Evolutionary conservation across 371 early-diverging fungal species (phyloP), one percentile per base, ranked within the genome.

Genomic region (Nematocida minor): DNA sequence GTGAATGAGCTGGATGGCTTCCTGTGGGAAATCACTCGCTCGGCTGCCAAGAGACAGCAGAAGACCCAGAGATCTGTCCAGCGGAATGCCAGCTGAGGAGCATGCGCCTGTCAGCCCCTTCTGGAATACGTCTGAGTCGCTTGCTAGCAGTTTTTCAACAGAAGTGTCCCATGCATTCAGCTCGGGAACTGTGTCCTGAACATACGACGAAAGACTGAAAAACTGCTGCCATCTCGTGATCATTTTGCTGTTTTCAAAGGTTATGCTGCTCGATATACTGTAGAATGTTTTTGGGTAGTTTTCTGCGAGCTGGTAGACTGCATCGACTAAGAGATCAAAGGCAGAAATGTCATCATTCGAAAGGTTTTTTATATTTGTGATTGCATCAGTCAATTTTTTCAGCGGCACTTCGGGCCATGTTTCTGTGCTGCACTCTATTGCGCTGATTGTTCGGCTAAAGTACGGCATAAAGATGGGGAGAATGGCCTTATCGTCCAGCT

Each of bases 161-260:
- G 51, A 41, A 20, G 0, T 16, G 7, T 32, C 38, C 77, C 77
- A 74, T 14, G 42, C 14, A n/a, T 66, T 46, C 36, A 34, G 11
- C 4, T 74, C 77, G 14, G 66, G 66, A 11, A 22, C n/a, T 22
- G 7, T 38, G 18, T 53, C 38, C 38, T 74, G 46, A 16, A 38
- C 29, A 7, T 34, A 4, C 2, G 41, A 20, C 3, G 66, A 0
- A n/a, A 74, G 34, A 14, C 9, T 20, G 20, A 74, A 62, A 40
- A 74, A 62, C 55, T 51, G 49, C 14, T n/a, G 11, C 77, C 77
- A 74, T n/a, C 16, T 44, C 4, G 27, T 32, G 9, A 74, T 7
- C 16, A 20, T 46, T 16, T 16, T 25, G 18, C 20, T 34, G 2
- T 66, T 9, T 20, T 2, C 25, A 31, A 54, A 42, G 4, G 66